Percentiles rank a stretch among this genome's conserved stretches.
Evolutionary conservation across 164 flowering plant genomes (phyloP).

Genomic region (Berberis vulgaris): DNA sequence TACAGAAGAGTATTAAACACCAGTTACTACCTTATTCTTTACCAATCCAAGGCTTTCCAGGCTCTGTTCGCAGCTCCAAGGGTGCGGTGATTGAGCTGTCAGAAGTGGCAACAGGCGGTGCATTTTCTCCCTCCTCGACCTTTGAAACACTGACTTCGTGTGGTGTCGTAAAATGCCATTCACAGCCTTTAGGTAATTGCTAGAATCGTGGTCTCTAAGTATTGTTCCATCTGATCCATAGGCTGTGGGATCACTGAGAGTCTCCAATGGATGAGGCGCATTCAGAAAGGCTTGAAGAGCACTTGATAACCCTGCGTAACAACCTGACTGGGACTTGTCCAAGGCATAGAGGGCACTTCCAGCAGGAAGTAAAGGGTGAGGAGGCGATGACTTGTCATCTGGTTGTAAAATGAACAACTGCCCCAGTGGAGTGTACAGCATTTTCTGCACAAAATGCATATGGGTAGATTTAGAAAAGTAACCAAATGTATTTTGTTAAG

Average conservation of each 20-base stretch:
- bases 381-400: constrained; percentile 63
- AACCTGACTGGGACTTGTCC: constrained; percentile 26
- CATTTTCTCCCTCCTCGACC: constrained; percentile 27
- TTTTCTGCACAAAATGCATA: constrained; percentile 41
- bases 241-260: constrained; percentile 77
- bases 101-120: constrained; percentile 45
- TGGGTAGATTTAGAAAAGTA: neutral
- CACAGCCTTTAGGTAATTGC: constrained; percentile 74
- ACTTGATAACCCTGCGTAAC: constrained; percentile 7
- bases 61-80: constrained; percentile 31
- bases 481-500: too few relatives aligned
- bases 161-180: constrained; percentile 47
- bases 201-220: constrained; percentile 80
- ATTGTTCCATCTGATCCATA: constrained; percentile 89
- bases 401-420: constrained; percentile 84
- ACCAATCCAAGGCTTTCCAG: constrained; percentile 17
- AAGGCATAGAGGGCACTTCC: constrained; percentile 64
- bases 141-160: constrained; percentile 27
- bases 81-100: constrained; percentile 38
- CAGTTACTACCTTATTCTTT: constrained; percentile 33
- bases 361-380: constrained; percentile 69
- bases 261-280: constrained; percentile 80
- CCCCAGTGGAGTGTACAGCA: constrained; percentile 77
- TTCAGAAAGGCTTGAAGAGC: constrained; percentile 67
- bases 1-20: constrained; percentile 15